Base-by-base conservation (phyloP, 2,329 filamentous ascomycete species). In the Xylaria multiplex region DNA sequence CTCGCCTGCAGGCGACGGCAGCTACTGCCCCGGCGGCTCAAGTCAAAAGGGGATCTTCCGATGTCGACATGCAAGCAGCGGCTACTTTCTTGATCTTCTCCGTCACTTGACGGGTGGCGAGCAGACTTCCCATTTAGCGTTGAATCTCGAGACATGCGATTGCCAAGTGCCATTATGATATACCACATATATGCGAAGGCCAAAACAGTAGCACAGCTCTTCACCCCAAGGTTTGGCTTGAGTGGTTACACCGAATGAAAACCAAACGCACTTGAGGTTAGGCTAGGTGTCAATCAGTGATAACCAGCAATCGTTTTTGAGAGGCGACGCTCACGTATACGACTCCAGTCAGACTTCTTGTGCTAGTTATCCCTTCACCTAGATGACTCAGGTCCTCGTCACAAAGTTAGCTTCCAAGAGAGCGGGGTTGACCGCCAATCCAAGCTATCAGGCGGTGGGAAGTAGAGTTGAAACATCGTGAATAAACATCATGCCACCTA, bases 21-120 rank as follows among this genome's bases (percentile, higher is more conserved):
- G 66, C 52, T 63, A 24, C 14, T 64, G 52, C 62, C 59, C 64
- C 67, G 62, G 59, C 62, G 58, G 59, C 63, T 69, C 62, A 65
- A 60, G 46, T 64, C 35, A 49, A 42, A 62, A 56, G 42, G 56
- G 48, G 4, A 45, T 45, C n/a, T 37, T 49, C 62, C 49, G 50
- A 56, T 60, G 30, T 62, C 40, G 53, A 55, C 45, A 45, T 57
- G 43, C 53, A 46, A 58, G 48, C 59, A 43, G 35, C 62, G 27
- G 46, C 24, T 50, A 59, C 13, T 50, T 50, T 50, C 13, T 50
- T 40, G 1, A 55, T 46, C 37, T 30, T 55, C 46, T n/a, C 49
- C 54, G 37, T 64, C 37, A 45, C 45, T 56, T 45, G 35, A 49
- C 55, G 60, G 50, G 42, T 57, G n/a, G 8, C 4, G 43, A 35